phyloP scores from a whole-genome alignment of 345 rosid genomes.

The Anacardium occidentale region DNA sequence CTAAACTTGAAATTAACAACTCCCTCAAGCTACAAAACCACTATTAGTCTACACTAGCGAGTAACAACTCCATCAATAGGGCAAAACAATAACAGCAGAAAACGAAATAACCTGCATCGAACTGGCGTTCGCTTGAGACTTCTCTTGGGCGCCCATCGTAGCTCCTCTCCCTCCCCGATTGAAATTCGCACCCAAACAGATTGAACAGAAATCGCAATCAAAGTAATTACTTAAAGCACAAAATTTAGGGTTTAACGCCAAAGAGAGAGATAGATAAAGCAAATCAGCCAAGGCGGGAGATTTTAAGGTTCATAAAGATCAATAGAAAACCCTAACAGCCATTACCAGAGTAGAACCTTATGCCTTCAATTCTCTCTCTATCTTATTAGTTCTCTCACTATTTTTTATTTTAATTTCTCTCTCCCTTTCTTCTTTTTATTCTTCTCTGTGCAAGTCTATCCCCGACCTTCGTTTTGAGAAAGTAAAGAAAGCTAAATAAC shows the following conservation, averaged over 20 bases:
- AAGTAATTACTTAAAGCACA: slow-evolving; percentile 14
- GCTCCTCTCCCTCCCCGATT: slow-evolving; percentile 30
- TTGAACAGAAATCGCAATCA: slow-evolving; percentile 22
- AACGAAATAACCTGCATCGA: slow-evolving; percentile 76
- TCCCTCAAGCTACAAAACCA: slow-evolving; percentile 11
- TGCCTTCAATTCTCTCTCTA: slow-evolving; percentile 32
- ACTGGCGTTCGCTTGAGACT: slow-evolving; percentile 66
- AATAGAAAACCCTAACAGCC: slow-evolving; percentile 62
- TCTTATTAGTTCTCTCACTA: slow-evolving; percentile 17
- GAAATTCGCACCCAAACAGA: slow-evolving; percentile 30
- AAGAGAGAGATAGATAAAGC: slow-evolving; percentile 26
- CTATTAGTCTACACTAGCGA: neutral
- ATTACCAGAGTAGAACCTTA: slow-evolving; percentile 33
- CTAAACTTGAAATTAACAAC: neutral
- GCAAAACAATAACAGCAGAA: slow-evolving; percentile 21
- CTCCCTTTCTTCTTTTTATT: slow-evolving; percentile 23
- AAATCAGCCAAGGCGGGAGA: slow-evolving; percentile 28
- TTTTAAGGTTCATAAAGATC: slow-evolving; percentile 27
- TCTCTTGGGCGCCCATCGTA: slow-evolving; percentile 86
- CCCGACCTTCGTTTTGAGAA: slow-evolving; percentile 33
- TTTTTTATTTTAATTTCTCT: slow-evolving; percentile 20
- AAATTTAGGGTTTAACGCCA: slow-evolving; percentile 51
- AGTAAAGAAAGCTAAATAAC: slow-evolving; percentile 5
- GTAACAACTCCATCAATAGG: slow-evolving; percentile 23
- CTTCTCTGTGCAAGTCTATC: slow-evolving; percentile 23